phyloP scores from a whole-genome alignment of 2,329 filamentous ascomycete genomes.

The Colletotrichum melonis region DNA sequence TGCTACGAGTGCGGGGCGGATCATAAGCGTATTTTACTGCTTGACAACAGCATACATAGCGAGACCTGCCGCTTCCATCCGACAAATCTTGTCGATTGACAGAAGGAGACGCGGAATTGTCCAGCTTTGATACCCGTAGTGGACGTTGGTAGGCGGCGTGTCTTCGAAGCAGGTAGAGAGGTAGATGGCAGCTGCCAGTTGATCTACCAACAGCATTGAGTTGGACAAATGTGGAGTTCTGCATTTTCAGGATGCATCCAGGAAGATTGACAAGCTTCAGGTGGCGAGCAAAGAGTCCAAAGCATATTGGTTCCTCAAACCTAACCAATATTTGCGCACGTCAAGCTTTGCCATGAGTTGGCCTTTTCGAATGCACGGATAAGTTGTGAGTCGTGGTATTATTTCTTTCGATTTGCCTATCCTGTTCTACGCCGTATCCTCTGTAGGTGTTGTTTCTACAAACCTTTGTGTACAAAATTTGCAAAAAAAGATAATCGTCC shows the following conservation, averaged over 20 bases:
- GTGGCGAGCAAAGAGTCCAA: too few relatives aligned
- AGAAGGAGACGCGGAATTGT: too few relatives aligned
- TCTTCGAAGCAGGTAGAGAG: too few relatives aligned
- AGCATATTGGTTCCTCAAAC: too few relatives aligned
- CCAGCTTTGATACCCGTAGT: neutral
- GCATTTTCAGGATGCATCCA: neutral
- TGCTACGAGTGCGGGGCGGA: constrained; percentile 51
- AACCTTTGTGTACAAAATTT: constrained; percentile 5
- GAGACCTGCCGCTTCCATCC: constrained; percentile 45
- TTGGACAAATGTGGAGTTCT: neutral
- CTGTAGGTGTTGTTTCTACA: neutral
- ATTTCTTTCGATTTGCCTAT: neutral
- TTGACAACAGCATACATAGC: constrained; percentile 48
- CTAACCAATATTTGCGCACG: too few relatives aligned
- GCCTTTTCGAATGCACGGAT: neutral
- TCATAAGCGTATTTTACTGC: constrained; percentile 44
- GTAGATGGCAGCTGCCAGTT: neutral
- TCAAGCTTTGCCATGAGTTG: too few relatives aligned
- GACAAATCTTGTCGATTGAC: constrained; percentile 31
- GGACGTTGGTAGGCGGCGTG: too few relatives aligned
- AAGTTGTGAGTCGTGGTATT: neutral
- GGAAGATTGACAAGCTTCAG: neutral
- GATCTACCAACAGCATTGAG: neutral
- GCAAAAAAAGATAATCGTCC: neutral
- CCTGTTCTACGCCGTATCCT: constrained; percentile 3